These are phyloP conservation scores for grape (Vitis vinifera) DNA, from an alignment of 164 flowering plant species.

Conservation along the genomic window DNA sequence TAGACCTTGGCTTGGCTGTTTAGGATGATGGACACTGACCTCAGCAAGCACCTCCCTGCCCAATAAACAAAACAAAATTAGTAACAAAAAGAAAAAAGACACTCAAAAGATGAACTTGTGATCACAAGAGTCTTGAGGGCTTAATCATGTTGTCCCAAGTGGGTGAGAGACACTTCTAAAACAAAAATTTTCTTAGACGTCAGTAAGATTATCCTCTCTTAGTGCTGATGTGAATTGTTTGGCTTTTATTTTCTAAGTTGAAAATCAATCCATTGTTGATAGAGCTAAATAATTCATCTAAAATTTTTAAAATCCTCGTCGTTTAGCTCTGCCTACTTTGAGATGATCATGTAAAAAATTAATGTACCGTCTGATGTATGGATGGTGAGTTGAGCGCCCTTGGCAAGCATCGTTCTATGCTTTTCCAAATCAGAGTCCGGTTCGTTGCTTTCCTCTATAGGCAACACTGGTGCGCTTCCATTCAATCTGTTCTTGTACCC, in stretches of 20 bases:
- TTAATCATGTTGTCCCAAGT: too few relatives aligned
- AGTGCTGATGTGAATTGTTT: too few relatives aligned
- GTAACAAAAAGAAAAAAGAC: background rate
- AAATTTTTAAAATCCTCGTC: too few relatives aligned
- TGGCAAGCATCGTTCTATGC: slow-evolving; percentile 49
- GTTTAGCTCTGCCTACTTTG: too few relatives aligned
- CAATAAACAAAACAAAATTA: background rate
- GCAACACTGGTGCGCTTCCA: slow-evolving; percentile 50
- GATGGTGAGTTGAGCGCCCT: slow-evolving; percentile 55
- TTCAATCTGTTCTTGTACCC: slow-evolving; percentile 51
- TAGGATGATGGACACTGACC: slow-evolving; percentile 55
- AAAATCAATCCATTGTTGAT: too few relatives aligned
- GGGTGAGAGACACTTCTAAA: too few relatives aligned
- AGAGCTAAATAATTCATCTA: too few relatives aligned
- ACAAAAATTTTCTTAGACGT: too few relatives aligned
- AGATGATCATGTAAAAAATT: background rate
- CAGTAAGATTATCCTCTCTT: too few relatives aligned
- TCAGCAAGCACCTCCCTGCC: slow-evolving; percentile 57
- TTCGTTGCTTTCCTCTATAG: slow-evolving; percentile 54
- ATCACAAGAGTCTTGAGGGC: too few relatives aligned
- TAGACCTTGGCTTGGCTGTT: slow-evolving; percentile 67
- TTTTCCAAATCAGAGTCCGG: slow-evolving; percentile 54
- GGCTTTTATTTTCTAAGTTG: too few relatives aligned
- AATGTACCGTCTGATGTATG: slow-evolving; percentile 63
- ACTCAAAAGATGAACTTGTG: background rate